Conservation (phyloP, 202 grass and related monocot genomes). For the Musa balbisiana region DNA sequence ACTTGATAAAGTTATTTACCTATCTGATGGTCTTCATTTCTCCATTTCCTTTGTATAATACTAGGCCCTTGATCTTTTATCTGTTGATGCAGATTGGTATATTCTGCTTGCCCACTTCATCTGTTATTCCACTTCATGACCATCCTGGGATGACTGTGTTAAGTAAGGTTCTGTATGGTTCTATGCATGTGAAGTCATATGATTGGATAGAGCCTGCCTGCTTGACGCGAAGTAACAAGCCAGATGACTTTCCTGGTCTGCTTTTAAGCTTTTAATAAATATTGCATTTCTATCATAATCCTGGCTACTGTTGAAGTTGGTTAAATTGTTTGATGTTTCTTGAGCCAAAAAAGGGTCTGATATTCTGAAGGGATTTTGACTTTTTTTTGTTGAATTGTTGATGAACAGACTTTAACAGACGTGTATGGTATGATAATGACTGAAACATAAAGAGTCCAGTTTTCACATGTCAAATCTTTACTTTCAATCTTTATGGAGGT, state of each 20-base stretch:
- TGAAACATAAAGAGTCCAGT: neutral
- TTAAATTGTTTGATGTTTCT: neutral
- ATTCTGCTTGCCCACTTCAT: constrained; percentile 91
- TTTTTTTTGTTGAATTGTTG: too few relatives aligned
- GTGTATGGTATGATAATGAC: too few relatives aligned
- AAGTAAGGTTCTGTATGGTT: constrained; percentile 93
- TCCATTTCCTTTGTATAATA: neutral
- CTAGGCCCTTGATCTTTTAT: constrained; percentile 6
- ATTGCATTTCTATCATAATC: neutral
- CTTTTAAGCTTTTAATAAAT: neutral
- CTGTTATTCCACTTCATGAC: constrained; percentile 87
- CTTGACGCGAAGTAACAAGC: constrained; percentile 27
- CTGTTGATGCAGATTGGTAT: constrained; percentile 70
- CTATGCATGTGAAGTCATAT: constrained; percentile 92
- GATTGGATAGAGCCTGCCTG: constrained; percentile 75
- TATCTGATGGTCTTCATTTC: neutral
- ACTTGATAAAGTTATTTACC: too few relatives aligned
- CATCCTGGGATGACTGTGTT: constrained; percentile 94
- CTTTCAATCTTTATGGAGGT: neutral
- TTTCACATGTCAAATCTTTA: neutral
- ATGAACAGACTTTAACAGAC: neutral
- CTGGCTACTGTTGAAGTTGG: neutral
- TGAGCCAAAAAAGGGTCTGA: neutral
- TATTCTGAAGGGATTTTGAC: too few relatives aligned
- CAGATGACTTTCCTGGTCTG: constrained; percentile 33